Percentiles rank a stretch among this genome's conserved stretches.
These are phyloP conservation scores for Apiotrichum akiyoshidainum DNA, from an alignment of 1,284 basidiomycete species.

Conservation along the genomic window DNA sequence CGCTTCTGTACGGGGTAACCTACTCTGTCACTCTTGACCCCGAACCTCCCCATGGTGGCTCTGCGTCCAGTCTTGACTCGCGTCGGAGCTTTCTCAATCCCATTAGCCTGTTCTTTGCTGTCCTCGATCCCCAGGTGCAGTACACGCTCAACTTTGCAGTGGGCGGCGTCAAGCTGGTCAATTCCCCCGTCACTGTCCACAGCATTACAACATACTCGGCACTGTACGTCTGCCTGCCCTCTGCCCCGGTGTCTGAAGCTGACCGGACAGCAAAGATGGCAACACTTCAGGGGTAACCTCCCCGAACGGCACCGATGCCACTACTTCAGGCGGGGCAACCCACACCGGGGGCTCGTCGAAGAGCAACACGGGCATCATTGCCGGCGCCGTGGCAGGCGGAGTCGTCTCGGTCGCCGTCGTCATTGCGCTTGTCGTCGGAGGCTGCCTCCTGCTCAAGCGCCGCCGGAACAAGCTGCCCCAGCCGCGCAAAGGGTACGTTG, in stretches of 20 bases:
- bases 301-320: background rate
- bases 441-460: background rate
- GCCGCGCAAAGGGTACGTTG: background rate
- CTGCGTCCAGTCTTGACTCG: no score
- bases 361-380: background rate
- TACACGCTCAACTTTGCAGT: constrained; percentile 2
- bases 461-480: background rate
- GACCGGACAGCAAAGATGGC: background rate
- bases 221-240: background rate
- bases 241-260: background rate
- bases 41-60: no score
- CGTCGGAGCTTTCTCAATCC: background rate
- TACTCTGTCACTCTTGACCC: background rate
- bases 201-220: constrained; percentile 3
- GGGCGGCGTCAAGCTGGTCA: background rate
- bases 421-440: background rate
- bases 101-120: constrained; percentile 2
- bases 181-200: background rate
- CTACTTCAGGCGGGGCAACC: background rate
- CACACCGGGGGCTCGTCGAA: background rate
- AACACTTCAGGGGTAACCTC: no score
- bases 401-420: background rate
- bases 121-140: constrained; percentile 2
- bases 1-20: background rate
- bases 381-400: background rate